A percentile compares a stretch with the other conserved stretches of the same genome.
Evolutionary conservation across 176 grass and related monocot species (phyloP).

Genomic region (Ensete ventricosum): DNA sequence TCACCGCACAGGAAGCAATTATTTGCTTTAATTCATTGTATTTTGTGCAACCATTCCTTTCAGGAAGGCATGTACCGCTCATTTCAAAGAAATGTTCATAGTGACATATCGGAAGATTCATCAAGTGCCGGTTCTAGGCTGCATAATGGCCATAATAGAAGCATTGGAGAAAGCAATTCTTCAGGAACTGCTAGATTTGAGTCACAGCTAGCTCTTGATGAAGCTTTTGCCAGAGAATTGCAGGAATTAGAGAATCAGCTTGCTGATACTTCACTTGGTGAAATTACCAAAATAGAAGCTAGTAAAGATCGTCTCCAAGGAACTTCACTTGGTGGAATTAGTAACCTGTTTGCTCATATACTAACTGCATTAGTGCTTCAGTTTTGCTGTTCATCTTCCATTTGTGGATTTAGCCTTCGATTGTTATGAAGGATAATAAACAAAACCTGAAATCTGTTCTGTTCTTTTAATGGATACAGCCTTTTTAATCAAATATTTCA

Average conservation of each 20-base stretch:
- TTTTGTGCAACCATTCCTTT: conserved; percentile 12
- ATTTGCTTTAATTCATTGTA: not conserved
- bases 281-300: not conserved
- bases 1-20: not conserved
- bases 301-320: conserved; percentile 5
- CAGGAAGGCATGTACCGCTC: conserved; percentile 10
- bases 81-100: conserved; percentile 44
- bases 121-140: conserved; percentile 29
- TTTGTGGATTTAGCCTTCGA: not conserved
- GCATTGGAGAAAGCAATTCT: conserved; percentile 12
- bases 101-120: conserved; percentile 24
- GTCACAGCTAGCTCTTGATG: conserved; percentile 31
- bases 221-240: conserved; percentile 13
- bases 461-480: not conserved
- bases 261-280: conserved; percentile 6
- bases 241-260: conserved; percentile 16
- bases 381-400: not conserved
- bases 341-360: not conserved
- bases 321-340: not conserved
- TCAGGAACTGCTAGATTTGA: conserved; percentile 27
- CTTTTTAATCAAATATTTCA: conserved; percentile 41
- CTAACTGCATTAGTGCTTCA: not conserved
- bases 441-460: not conserved
- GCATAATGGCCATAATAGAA: conserved; percentile 17
- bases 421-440: not conserved